A percentile compares a stretch with the other conserved stretches of the same genome.
phyloP scores from a whole-genome alignment of 2,329 filamentous ascomycete genomes.

The Passalora sequoiae region DNA sequence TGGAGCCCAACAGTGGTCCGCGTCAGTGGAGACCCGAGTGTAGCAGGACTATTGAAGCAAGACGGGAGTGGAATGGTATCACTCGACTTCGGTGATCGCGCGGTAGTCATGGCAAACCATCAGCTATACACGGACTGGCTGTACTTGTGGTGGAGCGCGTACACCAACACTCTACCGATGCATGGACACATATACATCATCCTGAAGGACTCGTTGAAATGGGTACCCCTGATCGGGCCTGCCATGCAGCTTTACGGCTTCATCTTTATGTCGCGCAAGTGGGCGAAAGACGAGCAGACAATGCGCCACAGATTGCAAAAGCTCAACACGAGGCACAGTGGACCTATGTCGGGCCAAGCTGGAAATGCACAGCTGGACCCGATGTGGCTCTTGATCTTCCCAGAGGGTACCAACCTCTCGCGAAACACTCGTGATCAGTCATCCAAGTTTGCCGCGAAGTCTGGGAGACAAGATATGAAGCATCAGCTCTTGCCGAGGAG shows the following conservation, averaged over 20 bases:
- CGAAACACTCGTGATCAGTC: slow-evolving; percentile 66
- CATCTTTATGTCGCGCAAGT: slow-evolving; percentile 90
- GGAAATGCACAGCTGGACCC: slow-evolving; percentile 44
- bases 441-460: slow-evolving; percentile 70
- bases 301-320: slow-evolving; percentile 69
- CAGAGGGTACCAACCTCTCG: slow-evolving; percentile 79
- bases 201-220: slow-evolving; percentile 79
- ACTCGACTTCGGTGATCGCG: slow-evolving; percentile 71
- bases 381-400: slow-evolving; percentile 87
- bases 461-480: slow-evolving; percentile 60
- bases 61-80: slow-evolving; percentile 65
- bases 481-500: slow-evolving; percentile 73
- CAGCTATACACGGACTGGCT: slow-evolving; percentile 75
- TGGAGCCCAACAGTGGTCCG: slow-evolving; percentile 77
- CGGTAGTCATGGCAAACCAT: slow-evolving; percentile 81
- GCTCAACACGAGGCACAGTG: slow-evolving; percentile 51
- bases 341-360: slow-evolving; percentile 34
- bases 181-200: slow-evolving; percentile 88
- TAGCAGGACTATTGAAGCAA: slow-evolving; percentile 66
- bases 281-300: slow-evolving; percentile 70
- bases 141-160: slow-evolving; percentile 89
- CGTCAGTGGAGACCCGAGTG: slow-evolving; percentile 75
- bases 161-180: slow-evolving; percentile 61
- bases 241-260: slow-evolving; percentile 86
- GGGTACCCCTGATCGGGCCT: slow-evolving; percentile 71